These are phyloP conservation scores for Ramaria sp. DNA, from an alignment of 768 basidiomycete species.

Conservation along the genomic window DNA sequence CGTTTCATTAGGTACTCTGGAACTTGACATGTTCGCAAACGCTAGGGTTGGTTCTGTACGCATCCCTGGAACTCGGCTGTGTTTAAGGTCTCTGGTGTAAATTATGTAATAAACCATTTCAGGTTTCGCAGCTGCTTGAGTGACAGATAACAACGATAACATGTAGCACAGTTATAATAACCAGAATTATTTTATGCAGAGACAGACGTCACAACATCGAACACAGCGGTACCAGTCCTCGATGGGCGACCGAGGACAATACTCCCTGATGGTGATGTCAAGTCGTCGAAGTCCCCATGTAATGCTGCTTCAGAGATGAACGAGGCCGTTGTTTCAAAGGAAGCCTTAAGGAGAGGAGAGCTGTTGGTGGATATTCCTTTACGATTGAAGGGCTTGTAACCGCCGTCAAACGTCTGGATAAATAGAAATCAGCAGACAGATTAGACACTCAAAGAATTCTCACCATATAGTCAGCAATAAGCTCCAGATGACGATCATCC, in stretches of 20 bases:
- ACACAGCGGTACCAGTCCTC: conserved; percentile 88
- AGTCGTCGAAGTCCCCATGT: conserved; percentile 90
- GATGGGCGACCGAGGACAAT: conserved; percentile 86
- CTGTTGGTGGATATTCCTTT: conserved; percentile 87
- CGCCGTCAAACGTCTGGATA: conserved; percentile 81
- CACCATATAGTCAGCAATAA: conserved; percentile 99
- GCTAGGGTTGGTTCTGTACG: not conserved
- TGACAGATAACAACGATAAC: not conserved
- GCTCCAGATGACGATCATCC: conserved; percentile 83
- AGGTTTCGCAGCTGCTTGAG: no score
- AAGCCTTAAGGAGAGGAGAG: conserved; percentile 94
- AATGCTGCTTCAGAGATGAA: conserved; percentile 93
- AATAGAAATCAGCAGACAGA: no score
- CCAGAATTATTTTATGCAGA: not conserved
- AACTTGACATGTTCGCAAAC: not conserved
- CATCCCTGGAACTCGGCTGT: not conserved
- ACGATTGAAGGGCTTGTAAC: conserved; percentile 96
- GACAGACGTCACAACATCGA: conserved; percentile 68
- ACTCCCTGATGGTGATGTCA: conserved; percentile 81
- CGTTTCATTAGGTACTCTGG: not conserved
- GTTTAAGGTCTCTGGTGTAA: not conserved
- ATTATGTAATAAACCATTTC: not conserved
- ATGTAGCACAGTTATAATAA: not conserved
- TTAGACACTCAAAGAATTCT: conserved; percentile 21
- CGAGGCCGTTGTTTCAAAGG: conserved; percentile 89